Base-by-base conservation (phyloP, 2,329 filamentous ascomycete genomes). In the Fonsecaea pugnacius region DNA sequence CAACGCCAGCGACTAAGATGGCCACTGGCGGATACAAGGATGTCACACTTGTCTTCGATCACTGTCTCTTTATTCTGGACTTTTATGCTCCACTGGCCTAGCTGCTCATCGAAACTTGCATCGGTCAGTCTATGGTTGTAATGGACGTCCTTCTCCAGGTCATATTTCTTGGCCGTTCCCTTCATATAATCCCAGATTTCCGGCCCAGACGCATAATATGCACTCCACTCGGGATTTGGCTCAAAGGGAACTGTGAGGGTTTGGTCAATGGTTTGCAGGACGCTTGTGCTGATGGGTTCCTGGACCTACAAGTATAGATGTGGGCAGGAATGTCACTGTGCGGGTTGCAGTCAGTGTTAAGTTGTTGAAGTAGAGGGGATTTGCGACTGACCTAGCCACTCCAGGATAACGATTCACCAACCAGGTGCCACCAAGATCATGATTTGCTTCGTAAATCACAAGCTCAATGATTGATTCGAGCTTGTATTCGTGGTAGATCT, bases 141-240 rank as follows among this genome's bases (percentile, higher is more conserved):
- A 50, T 75, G 73, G 27, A 81, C 69, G 55, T 77, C 74, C 14
- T 74, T 70, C 35, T 77, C 75, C 0, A 79, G 71, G 32, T 75
- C 71, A 64, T 77, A 78, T 66, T 81, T 80, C 48, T 71, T 72
- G 10, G 76, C 76, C 8, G 73, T 72, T 1, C 70, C 64, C 53
- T 77, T 71, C 71, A 79, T 76, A 66, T 81, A 81, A n/a, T 76
- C 75, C 9, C 73, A 72, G 40, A 81, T 80, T 67, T 81, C 79
- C 8, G 69, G 64, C 1, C 77, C 77, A 8, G 69, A 70, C 6
- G 78, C 75, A 62, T 78, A 81, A 48, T 78, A 77, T 4, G 76
- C 72, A 1, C 71, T 74, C 78, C 78, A 81, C 40, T 78, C 72
- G 1, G 77, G 76, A 35, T 80, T 80, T 1, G 78, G 78, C 9